Conservation (phyloP, 148 eudicot species). For the Vaccinium darrowii region DNA sequence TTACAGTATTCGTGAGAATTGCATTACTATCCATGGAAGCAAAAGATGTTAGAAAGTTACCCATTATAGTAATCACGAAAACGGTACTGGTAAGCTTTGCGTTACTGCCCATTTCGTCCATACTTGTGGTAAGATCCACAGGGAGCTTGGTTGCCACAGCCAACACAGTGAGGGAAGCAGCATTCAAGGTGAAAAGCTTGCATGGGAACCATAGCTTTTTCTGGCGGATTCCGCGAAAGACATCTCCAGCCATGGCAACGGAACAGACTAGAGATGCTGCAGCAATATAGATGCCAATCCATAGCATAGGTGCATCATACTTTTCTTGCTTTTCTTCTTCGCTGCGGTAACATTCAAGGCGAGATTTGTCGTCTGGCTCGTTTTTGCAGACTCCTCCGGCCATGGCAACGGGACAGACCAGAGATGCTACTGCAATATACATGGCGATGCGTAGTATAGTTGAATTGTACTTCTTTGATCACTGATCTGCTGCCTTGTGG, state of each 20-base stretch:
- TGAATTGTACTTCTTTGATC: too few relatives aligned
- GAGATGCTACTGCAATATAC: too few relatives aligned
- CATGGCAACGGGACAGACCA: too few relatives aligned
- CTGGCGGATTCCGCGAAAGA: neutral
- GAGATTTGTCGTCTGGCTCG: too few relatives aligned
- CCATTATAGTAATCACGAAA: slow-evolving; percentile 19
- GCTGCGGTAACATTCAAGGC: too few relatives aligned
- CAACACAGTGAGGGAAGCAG: neutral
- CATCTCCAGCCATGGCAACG: slow-evolving; percentile 16
- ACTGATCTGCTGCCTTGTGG: too few relatives aligned
- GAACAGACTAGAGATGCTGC: slow-evolving; percentile 23
- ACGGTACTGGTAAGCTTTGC: slow-evolving; percentile 24
- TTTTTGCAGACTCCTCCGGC: too few relatives aligned
- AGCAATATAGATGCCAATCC: slow-evolving; percentile 30
- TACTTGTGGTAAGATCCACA: slow-evolving; percentile 23
- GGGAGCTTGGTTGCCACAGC: slow-evolving; percentile 26
- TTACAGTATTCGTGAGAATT: slow-evolving; percentile 22
- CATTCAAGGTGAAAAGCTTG: too few relatives aligned
- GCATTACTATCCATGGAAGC: slow-evolving; percentile 23
- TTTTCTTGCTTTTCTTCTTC: too few relatives aligned
- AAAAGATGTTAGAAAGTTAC: slow-evolving; percentile 23
- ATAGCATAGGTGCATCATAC: slow-evolving; percentile 12
- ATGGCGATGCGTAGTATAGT: too few relatives aligned
- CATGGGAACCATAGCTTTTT: neutral
- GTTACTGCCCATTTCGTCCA: too few relatives aligned